Evolutionary conservation across 2,329 filamentous ascomycete genomes (phyloP).

Genomic region (Calonectria hawksworthii): DNA sequence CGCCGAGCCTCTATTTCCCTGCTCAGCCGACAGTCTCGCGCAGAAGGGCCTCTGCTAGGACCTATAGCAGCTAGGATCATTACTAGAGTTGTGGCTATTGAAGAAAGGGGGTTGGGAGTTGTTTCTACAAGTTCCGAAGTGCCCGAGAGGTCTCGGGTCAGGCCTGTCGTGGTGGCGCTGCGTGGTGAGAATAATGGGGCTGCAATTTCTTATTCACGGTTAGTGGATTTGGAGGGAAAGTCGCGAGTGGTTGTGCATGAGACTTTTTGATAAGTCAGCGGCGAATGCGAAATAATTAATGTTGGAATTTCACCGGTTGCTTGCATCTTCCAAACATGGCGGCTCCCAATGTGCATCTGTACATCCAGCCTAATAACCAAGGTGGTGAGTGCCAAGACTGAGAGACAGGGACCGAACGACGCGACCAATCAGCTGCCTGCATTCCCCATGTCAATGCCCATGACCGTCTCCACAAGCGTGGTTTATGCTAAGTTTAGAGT

Average conservation of each 20-base stretch:
- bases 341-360: neutral
- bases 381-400: neutral
- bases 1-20: neutral
- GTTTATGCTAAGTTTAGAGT: neutral
- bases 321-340: neutral
- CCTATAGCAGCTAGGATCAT: neutral
- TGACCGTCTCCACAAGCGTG: neutral
- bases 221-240: neutral
- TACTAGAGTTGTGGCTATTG: neutral
- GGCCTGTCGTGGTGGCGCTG: neutral
- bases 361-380: neutral
- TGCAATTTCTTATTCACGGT: neutral
- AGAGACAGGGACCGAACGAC: neutral
- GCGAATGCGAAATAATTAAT: neutral
- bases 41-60: neutral
- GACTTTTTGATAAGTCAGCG: neutral
- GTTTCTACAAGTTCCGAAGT: neutral
- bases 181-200: neutral
- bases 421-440: neutral
- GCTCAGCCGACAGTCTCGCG: neutral
- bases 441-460: neutral
- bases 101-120: neutral
- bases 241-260: neutral
- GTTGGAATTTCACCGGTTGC: neutral
- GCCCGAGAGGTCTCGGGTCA: neutral